Conservation (phyloP, 306 rosid genomes). For the barrel medic (Medicago truncatula) region DNA sequence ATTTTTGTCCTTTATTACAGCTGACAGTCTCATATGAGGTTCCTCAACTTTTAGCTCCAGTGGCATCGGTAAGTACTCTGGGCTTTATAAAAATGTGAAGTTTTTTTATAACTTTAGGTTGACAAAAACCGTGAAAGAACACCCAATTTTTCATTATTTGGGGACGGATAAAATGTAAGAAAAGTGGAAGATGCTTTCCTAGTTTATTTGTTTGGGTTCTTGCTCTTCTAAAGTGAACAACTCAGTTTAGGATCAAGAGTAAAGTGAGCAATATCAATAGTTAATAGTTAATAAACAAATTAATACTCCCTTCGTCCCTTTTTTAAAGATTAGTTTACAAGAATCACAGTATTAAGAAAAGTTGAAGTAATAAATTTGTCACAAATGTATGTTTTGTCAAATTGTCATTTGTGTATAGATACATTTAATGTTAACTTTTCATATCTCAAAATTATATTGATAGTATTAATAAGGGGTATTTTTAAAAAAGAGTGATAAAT, state of each 20-base stretch:
- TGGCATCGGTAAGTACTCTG: slow-evolving; percentile 78
- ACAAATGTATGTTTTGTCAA: no score
- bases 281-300: neutral
- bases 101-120: neutral
- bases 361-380: no score
- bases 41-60: slow-evolving; percentile 84
- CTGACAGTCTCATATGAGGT: slow-evolving; percentile 95
- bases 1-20: slow-evolving; percentile 54
- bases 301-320: no score
- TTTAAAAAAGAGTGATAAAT: no score
- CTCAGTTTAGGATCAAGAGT: neutral
- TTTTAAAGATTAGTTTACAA: no score
- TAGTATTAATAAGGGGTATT: no score
- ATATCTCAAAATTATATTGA: no score
- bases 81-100: neutral
- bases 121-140: slow-evolving; percentile 13
- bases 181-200: neutral
- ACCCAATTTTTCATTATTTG: neutral
- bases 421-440: no score
- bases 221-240: neutral
- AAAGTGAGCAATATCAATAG: neutral
- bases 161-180: neutral
- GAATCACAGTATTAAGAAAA: no score
- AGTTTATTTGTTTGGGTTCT: neutral
- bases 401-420: no score